Evolutionary conservation across 257 asterid species (phyloP).

Genomic region (Asclepias syriaca): DNA sequence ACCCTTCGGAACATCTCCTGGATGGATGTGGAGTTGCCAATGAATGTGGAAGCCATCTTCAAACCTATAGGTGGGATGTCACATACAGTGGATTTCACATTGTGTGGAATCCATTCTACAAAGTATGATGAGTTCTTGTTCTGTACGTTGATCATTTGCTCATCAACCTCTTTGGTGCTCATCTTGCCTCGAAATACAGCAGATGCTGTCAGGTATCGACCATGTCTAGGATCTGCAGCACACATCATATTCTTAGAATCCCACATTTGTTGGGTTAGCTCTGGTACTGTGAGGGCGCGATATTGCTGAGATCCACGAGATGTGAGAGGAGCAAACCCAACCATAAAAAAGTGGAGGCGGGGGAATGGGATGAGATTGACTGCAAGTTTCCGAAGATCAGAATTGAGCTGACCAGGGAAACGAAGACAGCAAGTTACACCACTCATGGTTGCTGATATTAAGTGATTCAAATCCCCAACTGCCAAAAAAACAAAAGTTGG

Average conservation of each 20-base stretch:
- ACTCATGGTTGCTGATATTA: constrained; percentile 15
- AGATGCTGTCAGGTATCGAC: constrained; percentile 10
- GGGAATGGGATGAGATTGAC: constrained; percentile 15
- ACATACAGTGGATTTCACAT: constrained; percentile 15
- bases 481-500: background rate
- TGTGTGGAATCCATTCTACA: constrained; percentile 14
- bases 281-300: constrained; percentile 1
- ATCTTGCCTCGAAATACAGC: constrained; percentile 15
- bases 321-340: constrained; percentile 15
- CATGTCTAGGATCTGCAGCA: constrained; percentile 15
- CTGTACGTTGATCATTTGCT: constrained; percentile 14
- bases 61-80: constrained; percentile 12
- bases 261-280: constrained; percentile 17
- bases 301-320: constrained; percentile 16
- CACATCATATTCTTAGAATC: constrained; percentile 17
- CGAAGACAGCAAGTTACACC: constrained; percentile 10
- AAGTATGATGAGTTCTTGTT: constrained; percentile 15
- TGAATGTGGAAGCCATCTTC: constrained; percentile 15
- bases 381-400: background rate
- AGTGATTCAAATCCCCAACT: constrained; percentile 15
- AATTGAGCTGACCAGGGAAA: constrained; percentile 15
- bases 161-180: constrained; percentile 17
- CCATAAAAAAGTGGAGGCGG: constrained; percentile 12
- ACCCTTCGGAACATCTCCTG: constrained; percentile 16
- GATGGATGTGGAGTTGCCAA: constrained; percentile 14